Conservation (phyloP, 2,329 filamentous ascomycete species). For the Clathrospora elynae region DNA sequence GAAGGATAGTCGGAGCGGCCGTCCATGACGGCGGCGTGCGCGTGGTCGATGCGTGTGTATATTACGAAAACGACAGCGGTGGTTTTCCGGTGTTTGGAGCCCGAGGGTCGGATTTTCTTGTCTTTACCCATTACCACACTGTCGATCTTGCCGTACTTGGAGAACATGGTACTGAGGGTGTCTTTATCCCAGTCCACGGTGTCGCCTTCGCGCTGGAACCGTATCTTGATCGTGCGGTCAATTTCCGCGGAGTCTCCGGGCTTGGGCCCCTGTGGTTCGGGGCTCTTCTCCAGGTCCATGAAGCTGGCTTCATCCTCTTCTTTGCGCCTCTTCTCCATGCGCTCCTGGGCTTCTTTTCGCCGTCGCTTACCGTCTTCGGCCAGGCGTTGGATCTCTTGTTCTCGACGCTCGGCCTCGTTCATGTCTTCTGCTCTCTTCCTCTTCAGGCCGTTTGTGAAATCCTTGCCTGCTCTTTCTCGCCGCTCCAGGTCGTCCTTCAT, state of each 20-base stretch:
- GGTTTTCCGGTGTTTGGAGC: constrained; percentile 57
- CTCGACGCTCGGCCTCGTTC: constrained; percentile 62
- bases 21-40: constrained; percentile 62
- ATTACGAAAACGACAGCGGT: constrained; percentile 61
- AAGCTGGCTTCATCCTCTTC: constrained; percentile 51
- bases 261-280: constrained; percentile 22
- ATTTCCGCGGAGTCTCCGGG: constrained; percentile 54
- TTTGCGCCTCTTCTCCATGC: constrained; percentile 59
- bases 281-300: constrained; percentile 42
- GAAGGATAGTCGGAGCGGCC: constrained; percentile 54
- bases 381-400: constrained; percentile 55
- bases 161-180: constrained; percentile 55
- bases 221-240: constrained; percentile 63
- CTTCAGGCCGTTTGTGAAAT: constrained; percentile 45
- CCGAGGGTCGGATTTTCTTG: constrained; percentile 57
- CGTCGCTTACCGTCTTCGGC: constrained; percentile 59
- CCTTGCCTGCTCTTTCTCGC: constrained; percentile 62
- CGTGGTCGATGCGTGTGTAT: constrained; percentile 62
- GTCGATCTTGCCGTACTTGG: constrained; percentile 62
- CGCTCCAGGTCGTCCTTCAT: constrained; percentile 88
- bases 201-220: constrained; percentile 58
- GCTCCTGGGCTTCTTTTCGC: constrained; percentile 60
- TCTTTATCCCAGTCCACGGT: constrained; percentile 55
- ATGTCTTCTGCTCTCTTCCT: constrained; percentile 53
- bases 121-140: constrained; percentile 61